Evolutionary conservation across 2,329 filamentous ascomycete genomes (phyloP).

Genomic region (Fusarium verticillioides): DNA sequence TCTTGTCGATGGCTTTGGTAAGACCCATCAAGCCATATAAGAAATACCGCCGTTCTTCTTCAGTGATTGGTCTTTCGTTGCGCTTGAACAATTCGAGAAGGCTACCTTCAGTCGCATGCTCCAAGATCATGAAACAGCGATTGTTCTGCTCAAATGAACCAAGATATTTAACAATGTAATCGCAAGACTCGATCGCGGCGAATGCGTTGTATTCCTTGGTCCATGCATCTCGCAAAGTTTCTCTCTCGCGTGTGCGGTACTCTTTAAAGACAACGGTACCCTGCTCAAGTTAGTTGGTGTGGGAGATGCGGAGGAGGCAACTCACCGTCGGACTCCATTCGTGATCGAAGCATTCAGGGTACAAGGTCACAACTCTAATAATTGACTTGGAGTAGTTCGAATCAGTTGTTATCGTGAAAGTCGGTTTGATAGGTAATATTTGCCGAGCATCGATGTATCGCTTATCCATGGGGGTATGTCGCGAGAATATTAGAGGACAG

Average conservation of each 20-base stretch:
- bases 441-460: background rate
- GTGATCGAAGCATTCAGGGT: slow-evolving; percentile 1
- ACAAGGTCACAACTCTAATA: background rate
- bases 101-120: slow-evolving; percentile 12
- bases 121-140: slow-evolving; percentile 12
- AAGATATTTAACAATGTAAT: slow-evolving; percentile 18
- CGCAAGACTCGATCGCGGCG: background rate
- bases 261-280: slow-evolving; percentile 24
- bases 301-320: background rate
- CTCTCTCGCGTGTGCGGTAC: background rate
- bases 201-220: slow-evolving; percentile 4
- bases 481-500: slow-evolving; percentile 9
- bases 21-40: slow-evolving; percentile 11
- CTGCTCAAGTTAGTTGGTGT: background rate
- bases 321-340: background rate
- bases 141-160: slow-evolving; percentile 24
- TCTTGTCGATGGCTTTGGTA: background rate
- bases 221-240: slow-evolving; percentile 7
- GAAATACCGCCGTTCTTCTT: background rate
- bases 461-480: background rate
- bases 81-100: slow-evolving; percentile 3
- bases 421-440: slow-evolving; percentile 18
- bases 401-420: background rate
- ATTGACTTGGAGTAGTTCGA: background rate
- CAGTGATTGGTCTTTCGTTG: background rate